These are phyloP conservation scores for Chenopodium formosanum DNA, from an alignment of 148 eudicot species.

Conservation along the genomic window DNA sequence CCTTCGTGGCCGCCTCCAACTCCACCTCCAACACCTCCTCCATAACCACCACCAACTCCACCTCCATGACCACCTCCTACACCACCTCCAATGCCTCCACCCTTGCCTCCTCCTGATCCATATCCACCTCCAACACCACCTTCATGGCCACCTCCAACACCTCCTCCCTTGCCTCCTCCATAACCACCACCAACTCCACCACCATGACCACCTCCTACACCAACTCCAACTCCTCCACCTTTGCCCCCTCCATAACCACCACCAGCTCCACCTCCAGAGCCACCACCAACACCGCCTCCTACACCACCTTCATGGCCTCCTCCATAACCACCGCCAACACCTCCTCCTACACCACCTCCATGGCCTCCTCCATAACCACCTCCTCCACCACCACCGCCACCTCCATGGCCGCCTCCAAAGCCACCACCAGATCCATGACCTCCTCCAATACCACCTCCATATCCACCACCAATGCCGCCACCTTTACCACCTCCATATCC, in stretches of 20 bases:
- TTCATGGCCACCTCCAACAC: slow-evolving; percentile 11
- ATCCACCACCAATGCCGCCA: slow-evolving; percentile 16
- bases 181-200: slow-evolving; percentile 3
- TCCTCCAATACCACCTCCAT: slow-evolving; percentile 18
- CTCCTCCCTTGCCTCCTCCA: neutral
- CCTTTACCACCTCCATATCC: slow-evolving; percentile 22
- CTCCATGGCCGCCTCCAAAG: neutral
- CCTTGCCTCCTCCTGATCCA: slow-evolving; percentile 14
- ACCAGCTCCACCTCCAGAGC: slow-evolving; percentile 20
- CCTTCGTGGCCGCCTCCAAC: slow-evolving; percentile 8
- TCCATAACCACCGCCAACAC: slow-evolving; percentile 12
- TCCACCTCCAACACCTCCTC: slow-evolving; percentile 20
- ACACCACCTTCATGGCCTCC: slow-evolving; percentile 15
- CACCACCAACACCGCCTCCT: slow-evolving; percentile 23
- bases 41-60: slow-evolving; percentile 20
- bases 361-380: neutral
- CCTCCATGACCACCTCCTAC: slow-evolving; percentile 19
- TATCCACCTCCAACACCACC: slow-evolving; percentile 22
- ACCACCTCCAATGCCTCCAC: slow-evolving; percentile 9
- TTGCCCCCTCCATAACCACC: slow-evolving; percentile 19
- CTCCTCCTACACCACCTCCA: slow-evolving; percentile 11
- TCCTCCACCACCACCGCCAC: slow-evolving; percentile 13
- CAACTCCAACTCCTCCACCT: slow-evolving; percentile 16
- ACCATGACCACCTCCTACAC: slow-evolving; percentile 13
- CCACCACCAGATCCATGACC: neutral